Base-by-base conservation (phyloP, 768 basidiomycete genomes). In the Collybia sordida region DNA sequence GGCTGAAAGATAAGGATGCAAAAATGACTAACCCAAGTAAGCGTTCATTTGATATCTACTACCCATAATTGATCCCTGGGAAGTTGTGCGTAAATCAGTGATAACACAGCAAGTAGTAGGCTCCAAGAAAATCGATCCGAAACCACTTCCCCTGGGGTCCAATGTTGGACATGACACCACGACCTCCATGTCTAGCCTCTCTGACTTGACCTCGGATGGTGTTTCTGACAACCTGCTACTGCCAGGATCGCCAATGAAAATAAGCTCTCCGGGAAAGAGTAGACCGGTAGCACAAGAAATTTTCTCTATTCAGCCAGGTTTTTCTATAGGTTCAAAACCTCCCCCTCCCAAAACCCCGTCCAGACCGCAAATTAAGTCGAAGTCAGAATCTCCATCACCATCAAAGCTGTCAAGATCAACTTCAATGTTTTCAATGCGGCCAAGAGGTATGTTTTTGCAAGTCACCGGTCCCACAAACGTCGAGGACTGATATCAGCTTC, bases 191-290 rank as follows among this genome's bases (percentile, higher is more conserved):
- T 56, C 58, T 18, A 52, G 45, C 39, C 40, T 52, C 2, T 52
- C 58, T 21, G 55, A 58, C 22, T 22, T 52, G 6, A 35, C 49
- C 4, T 52, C 56, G 15, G 55, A 52, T 42, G 27, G 51, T 15
- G 19, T 19, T 12, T 42, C 39, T 15, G 53, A 40, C 14, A 14
- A 41, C 9, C 8, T 15, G 9, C 35, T 64, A 21, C 57, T 59
- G 2, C 64, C 65, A 25, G 66, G 68, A 39, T 71, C 71, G 15
- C 65, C 69, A 8, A 69, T 69, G 64, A 66, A 60, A 43, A 44
- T 62, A n/a, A 59, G 52, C 22, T 68, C 69, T 9, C 69, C 70
- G 6, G 40, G 38, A 7, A 61, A 55, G 49, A 50, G 47, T 2
- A n/a, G n/a, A 24, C 42, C 35, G 9, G 48, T 49, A 31, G 40